phyloP scores from a whole-genome alignment of 805 yeast genomes.

The Candida gorgasii region DNA sequence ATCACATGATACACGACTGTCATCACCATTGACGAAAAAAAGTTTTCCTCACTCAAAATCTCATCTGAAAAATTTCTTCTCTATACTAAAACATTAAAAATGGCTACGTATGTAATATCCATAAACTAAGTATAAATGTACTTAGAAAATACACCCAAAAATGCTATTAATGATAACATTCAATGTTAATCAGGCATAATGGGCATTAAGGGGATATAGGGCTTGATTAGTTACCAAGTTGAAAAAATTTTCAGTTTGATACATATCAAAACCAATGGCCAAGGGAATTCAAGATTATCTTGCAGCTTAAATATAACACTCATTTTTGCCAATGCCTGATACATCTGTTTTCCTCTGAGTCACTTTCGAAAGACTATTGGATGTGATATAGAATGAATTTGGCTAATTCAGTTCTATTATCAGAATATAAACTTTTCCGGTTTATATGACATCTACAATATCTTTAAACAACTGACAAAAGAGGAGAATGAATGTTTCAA shows the following conservation, averaged over 20 bases:
- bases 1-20: not conserved
- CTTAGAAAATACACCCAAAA: not conserved
- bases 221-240: not conserved
- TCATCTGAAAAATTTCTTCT: slow-evolving; percentile 8
- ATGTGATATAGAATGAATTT: slow-evolving; percentile 38
- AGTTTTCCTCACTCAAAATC: not conserved
- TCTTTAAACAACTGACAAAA: slow-evolving; percentile 4
- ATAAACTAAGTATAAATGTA: not conserved
- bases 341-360: slow-evolving; percentile 46
- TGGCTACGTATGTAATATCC: slow-evolving; percentile 19
- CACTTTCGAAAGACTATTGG: slow-evolving; percentile 13
- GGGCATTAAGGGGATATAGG: not conserved
- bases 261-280: slow-evolving; percentile 19
- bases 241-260: not conserved
- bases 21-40: not conserved
- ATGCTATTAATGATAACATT: not conserved
- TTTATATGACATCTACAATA: slow-evolving; percentile 18
- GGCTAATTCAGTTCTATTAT: slow-evolving; percentile 38
- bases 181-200: slow-evolving; percentile 2
- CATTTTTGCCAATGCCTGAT: slow-evolving; percentile 43
- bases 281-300: slow-evolving; percentile 43
- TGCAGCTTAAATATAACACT: slow-evolving; percentile 34
- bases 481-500: not conserved
- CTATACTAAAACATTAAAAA: slow-evolving; percentile 4
- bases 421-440: slow-evolving; percentile 26